phyloP scores from a whole-genome alignment of 805 yeast species.

The Candida alai region DNA sequence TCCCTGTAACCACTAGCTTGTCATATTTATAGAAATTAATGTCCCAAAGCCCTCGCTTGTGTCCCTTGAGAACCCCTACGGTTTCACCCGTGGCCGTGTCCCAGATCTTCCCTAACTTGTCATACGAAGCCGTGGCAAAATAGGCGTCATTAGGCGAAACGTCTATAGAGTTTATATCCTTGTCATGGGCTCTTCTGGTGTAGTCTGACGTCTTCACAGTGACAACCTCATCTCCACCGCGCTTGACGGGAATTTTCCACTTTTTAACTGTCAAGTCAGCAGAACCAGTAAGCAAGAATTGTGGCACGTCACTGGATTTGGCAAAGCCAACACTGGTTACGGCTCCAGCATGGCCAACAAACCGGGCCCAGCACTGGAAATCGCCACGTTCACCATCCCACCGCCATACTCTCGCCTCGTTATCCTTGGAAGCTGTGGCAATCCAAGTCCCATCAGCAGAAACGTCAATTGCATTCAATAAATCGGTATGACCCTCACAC shows the following conservation, averaged over 20 bases:
- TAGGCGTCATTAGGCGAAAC: constrained; percentile 85
- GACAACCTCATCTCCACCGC: constrained; percentile 19
- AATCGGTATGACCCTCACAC: constrained; percentile 79
- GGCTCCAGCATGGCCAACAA: constrained; percentile 83
- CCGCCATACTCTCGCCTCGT: constrained; percentile 80
- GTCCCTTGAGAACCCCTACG: constrained; percentile 81
- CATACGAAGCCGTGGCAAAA: constrained; percentile 93
- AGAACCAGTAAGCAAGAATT: constrained; percentile 75
- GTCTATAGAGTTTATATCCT: constrained; percentile 87
- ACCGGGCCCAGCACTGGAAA: constrained; percentile 52
- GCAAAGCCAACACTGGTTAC: constrained; percentile 82
- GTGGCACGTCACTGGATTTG: constrained; percentile 51
- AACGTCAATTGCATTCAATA: constrained; percentile 75
- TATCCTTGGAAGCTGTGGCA: constrained; percentile 88
- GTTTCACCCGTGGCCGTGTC: constrained; percentile 81
- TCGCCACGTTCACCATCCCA: constrained; percentile 41
- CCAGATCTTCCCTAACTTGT: constrained; percentile 90
- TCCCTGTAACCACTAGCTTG: constrained; percentile 71
- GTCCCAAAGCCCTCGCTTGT: constrained; percentile 94
- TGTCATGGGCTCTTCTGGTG: constrained; percentile 95
- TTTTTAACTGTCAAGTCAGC: constrained; percentile 81
- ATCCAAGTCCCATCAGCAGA: constrained; percentile 84
- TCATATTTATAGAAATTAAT: constrained; percentile 78
- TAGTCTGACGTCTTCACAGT: constrained; percentile 64
- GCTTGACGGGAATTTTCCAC: constrained; percentile 66